Base-by-base conservation (phyloP, 805 yeast genomes). In the Yarrowia divulgata region DNA sequence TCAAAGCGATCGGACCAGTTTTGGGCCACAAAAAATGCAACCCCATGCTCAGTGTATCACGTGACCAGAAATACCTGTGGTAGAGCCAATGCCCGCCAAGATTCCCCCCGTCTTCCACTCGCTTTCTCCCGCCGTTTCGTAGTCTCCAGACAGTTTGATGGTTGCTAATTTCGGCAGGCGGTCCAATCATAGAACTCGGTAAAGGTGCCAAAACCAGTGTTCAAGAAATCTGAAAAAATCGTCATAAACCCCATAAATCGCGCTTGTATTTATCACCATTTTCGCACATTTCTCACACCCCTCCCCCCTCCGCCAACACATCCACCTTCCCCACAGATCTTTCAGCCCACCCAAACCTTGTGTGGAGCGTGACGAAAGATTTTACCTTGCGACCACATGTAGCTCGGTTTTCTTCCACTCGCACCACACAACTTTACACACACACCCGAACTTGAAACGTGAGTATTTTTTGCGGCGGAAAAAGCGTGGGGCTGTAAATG, bases 261-360 rank as follows among this genome's bases (percentile, higher is more conserved):
- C 3, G 3, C 8, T 8, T 1, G 2, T 0, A 16, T 18, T 52
- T 18, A 8, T 18, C n/a, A 16, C 43, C 4, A 7, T 16, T 35
- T 52, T 54, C 40, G 3, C 14, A 1, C 45, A 37, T 8, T 19
- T 14, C 35, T 37, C 29, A n/a, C 12, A 0, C 13, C 19, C 8
- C 19, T n/a, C 3, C 14, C 8, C 40, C 8, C 39, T 16, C 14
- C 39, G 5, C 13, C 19, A 23, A 9, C n/a, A n/a, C n/a, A 40
- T 39, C 4, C 63, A 16, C 48, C 45, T 60, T 43, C 66, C 66
- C 66, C 66, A 60, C 52, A 60, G 39, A 40, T 57, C 52, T 2
- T 55, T 55, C 50, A 45, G 66, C 66, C 66, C 66, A 60, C 66
- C 52, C 66, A 60, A 60, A 60, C 66, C 66, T 60, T 60, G 42